Evolutionary conservation across 2,329 filamentous ascomycete genomes (phyloP).

Genomic region (Ophiostoma ips): DNA sequence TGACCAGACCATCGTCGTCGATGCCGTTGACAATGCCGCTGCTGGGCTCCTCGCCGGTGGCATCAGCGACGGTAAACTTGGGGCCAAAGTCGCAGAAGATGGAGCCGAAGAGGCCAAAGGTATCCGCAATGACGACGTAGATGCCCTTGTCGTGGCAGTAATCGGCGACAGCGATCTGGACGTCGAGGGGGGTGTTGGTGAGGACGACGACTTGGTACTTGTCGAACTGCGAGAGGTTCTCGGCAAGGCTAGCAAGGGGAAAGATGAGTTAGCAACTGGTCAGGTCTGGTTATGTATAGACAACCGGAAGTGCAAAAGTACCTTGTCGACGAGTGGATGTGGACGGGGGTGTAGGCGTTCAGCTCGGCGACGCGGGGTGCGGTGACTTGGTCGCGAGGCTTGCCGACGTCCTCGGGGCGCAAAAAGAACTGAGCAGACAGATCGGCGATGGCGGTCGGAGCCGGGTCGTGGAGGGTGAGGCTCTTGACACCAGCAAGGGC

Average conservation of each 20-base stretch:
- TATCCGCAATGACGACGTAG: slow-evolving; percentile 76
- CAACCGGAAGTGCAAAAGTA: no score
- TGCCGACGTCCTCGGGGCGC: slow-evolving; percentile 73
- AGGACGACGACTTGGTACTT: slow-evolving; percentile 87
- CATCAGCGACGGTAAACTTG: slow-evolving; percentile 79
- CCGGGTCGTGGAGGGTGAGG: slow-evolving; percentile 81
- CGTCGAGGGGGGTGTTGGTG: slow-evolving; percentile 66
- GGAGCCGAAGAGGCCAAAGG: slow-evolving; percentile 84
- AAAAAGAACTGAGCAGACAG: slow-evolving; percentile 98
- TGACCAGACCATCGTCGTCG: slow-evolving; percentile 79
- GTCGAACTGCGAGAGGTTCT: slow-evolving; percentile 69
- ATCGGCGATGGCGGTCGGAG: slow-evolving; percentile 70
- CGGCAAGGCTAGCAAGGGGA: slow-evolving; percentile 46
- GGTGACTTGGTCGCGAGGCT: slow-evolving; percentile 75
- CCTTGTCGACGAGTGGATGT: slow-evolving; percentile 51
- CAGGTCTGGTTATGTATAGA: no score
- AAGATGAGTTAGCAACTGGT: background rate
- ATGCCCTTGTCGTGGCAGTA: slow-evolving; percentile 93
- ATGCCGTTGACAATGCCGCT: slow-evolving; percentile 85
- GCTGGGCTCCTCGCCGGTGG: slow-evolving; percentile 77
- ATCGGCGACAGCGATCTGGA: slow-evolving; percentile 74
- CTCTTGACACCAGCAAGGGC: slow-evolving; percentile 97
- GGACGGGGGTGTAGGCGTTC: slow-evolving; percentile 89
- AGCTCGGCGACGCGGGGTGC: slow-evolving; percentile 84
- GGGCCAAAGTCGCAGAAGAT: slow-evolving; percentile 97